Evolutionary conservation across 345 rosid species (phyloP).

Genomic region (Linum tenue): DNA sequence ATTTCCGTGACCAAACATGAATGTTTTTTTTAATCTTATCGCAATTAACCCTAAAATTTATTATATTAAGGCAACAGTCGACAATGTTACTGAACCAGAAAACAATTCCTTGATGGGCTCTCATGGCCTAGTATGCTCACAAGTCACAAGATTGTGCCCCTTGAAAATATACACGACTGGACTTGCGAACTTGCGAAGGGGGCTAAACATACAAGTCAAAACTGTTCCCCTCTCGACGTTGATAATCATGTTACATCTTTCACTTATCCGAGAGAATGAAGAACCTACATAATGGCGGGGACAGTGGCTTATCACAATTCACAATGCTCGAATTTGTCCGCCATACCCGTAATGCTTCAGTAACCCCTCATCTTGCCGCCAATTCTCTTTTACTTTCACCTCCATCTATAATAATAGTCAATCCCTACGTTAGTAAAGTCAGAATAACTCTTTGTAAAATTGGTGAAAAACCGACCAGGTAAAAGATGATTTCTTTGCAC

Average conservation of each 20-base stretch:
- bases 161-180: too few relatives aligned
- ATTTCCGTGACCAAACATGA: too few relatives aligned
- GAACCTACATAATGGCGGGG: too few relatives aligned
- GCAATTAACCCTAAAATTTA: too few relatives aligned
- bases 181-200: too few relatives aligned
- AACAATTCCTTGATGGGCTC: too few relatives aligned
- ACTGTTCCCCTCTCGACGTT: neutral
- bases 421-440: neutral
- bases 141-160: too few relatives aligned
- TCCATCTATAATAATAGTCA: slow-evolving; percentile 44
- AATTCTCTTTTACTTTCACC: slow-evolving; percentile 87
- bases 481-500: slow-evolving; percentile 22
- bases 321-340: slow-evolving; percentile 63
- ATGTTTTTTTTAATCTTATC: too few relatives aligned
- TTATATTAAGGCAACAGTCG: too few relatives aligned
- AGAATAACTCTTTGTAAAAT: neutral
- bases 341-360: slow-evolving; percentile 78
- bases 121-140: too few relatives aligned
- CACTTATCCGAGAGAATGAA: neutral
- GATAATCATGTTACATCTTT: neutral
- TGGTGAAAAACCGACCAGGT: neutral
- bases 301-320: neutral
- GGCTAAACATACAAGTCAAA: neutral
- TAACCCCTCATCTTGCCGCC: slow-evolving; percentile 94
- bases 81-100: too few relatives aligned